phyloP scores from a whole-genome alignment of 352 stramenopile species.

The Globisporangium takayamanum region DNA sequence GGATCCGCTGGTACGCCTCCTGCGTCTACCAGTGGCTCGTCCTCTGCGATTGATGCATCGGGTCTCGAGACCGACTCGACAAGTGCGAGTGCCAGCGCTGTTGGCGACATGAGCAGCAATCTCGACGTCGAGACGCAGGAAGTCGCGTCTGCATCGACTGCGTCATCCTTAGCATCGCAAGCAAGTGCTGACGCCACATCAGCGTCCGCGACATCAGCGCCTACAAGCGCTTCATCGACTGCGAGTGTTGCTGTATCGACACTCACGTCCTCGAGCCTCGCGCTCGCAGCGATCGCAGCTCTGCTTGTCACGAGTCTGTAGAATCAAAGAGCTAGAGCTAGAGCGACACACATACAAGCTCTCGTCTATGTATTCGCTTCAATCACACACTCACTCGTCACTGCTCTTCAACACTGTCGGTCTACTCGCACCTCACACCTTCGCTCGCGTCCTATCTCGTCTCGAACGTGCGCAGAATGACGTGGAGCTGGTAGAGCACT shows the following conservation, averaged over 20 bases:
- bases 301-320: not conserved
- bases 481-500: slow-evolving; percentile 18
- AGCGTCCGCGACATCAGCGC: not conserved
- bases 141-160: slow-evolving; percentile 14
- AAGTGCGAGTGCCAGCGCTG: not conserved
- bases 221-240: not conserved
- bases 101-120: not conserved
- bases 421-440: not conserved
- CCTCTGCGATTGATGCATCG: not conserved
- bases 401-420: not conserved
- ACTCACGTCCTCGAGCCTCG: not conserved
- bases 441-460: not conserved
- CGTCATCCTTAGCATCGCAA: not conserved
- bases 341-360: not conserved
- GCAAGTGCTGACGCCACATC: not conserved
- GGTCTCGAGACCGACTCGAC: not conserved
- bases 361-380: not conserved
- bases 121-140: slow-evolving; percentile 5
- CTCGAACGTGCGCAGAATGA: slow-evolving; percentile 10
- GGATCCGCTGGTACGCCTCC: not conserved
- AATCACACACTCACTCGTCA: not conserved
- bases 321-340: not conserved
- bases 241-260: not conserved
- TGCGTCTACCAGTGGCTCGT: not conserved
- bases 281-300: not conserved